Percentiles rank a stretch among this genome's conserved stretches.
Conservation (phyloP, 1,284 basidiomycete genomes). For the Fomitopsis palustris region DNA sequence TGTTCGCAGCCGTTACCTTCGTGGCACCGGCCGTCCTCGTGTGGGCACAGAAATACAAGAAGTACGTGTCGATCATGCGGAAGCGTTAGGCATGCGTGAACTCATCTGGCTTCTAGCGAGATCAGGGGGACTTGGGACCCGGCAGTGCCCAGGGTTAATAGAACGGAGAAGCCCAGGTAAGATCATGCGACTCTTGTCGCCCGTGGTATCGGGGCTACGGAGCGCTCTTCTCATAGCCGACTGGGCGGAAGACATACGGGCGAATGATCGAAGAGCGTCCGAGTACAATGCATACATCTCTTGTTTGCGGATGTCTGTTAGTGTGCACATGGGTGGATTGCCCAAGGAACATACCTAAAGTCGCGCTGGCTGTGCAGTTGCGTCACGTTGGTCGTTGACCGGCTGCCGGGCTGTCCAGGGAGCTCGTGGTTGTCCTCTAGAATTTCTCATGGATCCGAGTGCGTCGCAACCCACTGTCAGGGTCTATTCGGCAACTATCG, state of each 20-base stretch:
- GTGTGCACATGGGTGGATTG: too few species aligned
- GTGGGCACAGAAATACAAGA: conserved; percentile 83
- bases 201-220: background rate
- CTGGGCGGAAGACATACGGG: background rate
- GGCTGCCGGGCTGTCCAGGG: background rate
- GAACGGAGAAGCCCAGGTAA: conserved; percentile 11
- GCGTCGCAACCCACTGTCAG: background rate
- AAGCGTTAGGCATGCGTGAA: conserved; percentile 4
- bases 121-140: conserved; percentile 63
- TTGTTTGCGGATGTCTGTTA: background rate
- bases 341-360: too few species aligned
- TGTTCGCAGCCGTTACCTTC: conserved; percentile 60
- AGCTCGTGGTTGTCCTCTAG: background rate
- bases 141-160: conserved; percentile 60
- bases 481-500: background rate
- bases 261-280: background rate
- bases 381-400: background rate
- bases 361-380: background rate
- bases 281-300: background rate
- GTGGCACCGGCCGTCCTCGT: conserved; percentile 68
- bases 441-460: background rate
- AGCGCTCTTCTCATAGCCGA: conserved; percentile 1
- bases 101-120: conserved; percentile 29
- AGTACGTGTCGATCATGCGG: conserved; percentile 42
- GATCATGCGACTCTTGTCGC: background rate